These are phyloP conservation scores for Cladophialophora chaetospira DNA, from an alignment of 2,329 filamentous ascomycete species.

Conservation along the genomic window DNA sequence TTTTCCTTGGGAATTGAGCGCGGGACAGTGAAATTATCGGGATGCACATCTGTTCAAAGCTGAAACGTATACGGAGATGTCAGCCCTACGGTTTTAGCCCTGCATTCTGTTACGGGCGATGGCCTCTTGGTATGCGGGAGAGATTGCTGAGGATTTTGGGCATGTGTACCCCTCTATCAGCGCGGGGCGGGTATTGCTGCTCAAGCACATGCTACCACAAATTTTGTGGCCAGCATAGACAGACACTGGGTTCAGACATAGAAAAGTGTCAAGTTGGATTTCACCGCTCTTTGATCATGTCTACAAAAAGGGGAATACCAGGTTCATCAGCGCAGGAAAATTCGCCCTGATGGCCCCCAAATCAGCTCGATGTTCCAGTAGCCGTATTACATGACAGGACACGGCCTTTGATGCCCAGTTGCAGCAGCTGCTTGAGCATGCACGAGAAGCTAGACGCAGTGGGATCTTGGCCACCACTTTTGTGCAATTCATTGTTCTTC, in stretches of 20 bases:
- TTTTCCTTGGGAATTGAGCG: too few species aligned
- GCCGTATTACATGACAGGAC: constrained; percentile 6
- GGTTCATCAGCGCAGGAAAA: background rate
- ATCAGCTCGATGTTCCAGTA: background rate
- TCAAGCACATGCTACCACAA: too few species aligned
- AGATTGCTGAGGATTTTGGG: background rate
- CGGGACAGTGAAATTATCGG: constrained; percentile 7
- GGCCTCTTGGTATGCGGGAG: background rate
- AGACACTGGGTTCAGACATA: background rate
- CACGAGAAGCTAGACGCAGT: background rate
- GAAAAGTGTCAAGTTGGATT: background rate
- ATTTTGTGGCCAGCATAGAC: too few species aligned
- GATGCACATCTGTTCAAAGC: constrained; percentile 21
- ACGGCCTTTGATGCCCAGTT: background rate
- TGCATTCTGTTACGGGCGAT: background rate
- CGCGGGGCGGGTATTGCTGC: too few species aligned
- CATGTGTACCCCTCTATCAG: background rate
- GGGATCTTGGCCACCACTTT: constrained; percentile 5
- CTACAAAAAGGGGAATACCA: background rate
- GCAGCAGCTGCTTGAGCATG: constrained; percentile 1
- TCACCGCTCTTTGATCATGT: constrained; percentile 7
- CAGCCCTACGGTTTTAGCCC: constrained; percentile 9
- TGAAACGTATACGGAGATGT: constrained; percentile 13
- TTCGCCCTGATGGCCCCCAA: background rate
- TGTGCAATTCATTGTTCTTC: constrained; percentile 13